phyloP scores from a whole-genome alignment of 2,329 filamentous ascomycete genomes.

The Ophiostoma sp. region DNA sequence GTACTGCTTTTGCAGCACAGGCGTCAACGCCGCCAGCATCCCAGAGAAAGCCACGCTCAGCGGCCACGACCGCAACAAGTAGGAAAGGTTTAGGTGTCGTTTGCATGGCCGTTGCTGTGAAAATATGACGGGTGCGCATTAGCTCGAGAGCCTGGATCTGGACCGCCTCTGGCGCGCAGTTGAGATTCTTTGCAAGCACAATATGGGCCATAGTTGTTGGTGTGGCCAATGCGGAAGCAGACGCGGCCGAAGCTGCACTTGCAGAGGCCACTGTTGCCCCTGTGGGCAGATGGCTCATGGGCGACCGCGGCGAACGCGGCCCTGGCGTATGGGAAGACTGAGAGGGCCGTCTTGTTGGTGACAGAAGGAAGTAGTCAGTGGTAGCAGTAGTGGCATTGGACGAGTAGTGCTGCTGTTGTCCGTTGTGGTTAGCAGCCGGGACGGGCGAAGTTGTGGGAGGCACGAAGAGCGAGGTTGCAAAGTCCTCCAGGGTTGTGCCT shows the following conservation, averaged over 20 bases:
- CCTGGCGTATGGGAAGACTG: slow-evolving; percentile 4
- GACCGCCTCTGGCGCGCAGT: slow-evolving; percentile 65
- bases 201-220: slow-evolving; percentile 64
- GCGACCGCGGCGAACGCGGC: slow-evolving; percentile 8
- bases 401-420: slow-evolving; percentile 20
- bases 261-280: neutral
- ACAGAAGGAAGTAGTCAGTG: slow-evolving; percentile 28
- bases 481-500: slow-evolving; percentile 72
- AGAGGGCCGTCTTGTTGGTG: slow-evolving; percentile 12
- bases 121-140: slow-evolving; percentile 71
- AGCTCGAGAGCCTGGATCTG: slow-evolving; percentile 79
- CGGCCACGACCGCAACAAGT: slow-evolving; percentile 65
- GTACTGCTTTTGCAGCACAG: neutral
- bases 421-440: neutral
- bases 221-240: slow-evolving; percentile 26
- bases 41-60: slow-evolving; percentile 38
- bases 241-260: slow-evolving; percentile 4
- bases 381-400: neutral
- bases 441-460: slow-evolving; percentile 33
- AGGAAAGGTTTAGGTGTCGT: slow-evolving; percentile 72
- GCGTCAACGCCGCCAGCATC: neutral
- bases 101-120: slow-evolving; percentile 68
- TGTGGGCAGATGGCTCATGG: neutral
- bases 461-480: slow-evolving; percentile 64
- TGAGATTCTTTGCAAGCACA: slow-evolving; percentile 73